Evolutionary conservation across 306 rosid genomes (phyloP).

Genomic region (Morella rubra): DNA sequence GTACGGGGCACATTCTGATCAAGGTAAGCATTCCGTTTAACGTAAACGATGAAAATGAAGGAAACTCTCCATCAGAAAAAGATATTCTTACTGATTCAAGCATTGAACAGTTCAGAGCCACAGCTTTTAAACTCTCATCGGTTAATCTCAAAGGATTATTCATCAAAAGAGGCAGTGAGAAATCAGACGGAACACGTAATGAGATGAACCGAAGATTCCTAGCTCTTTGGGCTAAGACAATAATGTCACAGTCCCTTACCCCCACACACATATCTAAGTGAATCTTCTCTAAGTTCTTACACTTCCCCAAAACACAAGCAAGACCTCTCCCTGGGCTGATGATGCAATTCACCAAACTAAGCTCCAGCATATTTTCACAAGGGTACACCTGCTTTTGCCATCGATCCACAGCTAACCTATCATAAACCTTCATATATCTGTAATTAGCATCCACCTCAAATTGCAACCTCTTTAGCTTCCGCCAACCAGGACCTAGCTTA

Average conservation of each 20-base stretch:
- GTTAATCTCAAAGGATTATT: slow-evolving; percentile 67
- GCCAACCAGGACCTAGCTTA: slow-evolving; percentile 74
- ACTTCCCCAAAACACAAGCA: slow-evolving; percentile 77
- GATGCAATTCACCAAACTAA: slow-evolving; percentile 85
- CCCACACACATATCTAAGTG: slow-evolving; percentile 94
- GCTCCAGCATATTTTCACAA: slow-evolving; percentile 68
- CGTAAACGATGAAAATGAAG: slow-evolving; percentile 75
- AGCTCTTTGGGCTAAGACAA: slow-evolving; percentile 62
- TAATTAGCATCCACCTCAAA: slow-evolving; percentile 87
- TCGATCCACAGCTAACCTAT: slow-evolving; percentile 71
- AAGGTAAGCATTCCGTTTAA: slow-evolving; percentile 64
- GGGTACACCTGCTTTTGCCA: slow-evolving; percentile 83
- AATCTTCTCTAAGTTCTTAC: slow-evolving; percentile 74
- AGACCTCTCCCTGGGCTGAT: slow-evolving; percentile 93
- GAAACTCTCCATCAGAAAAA: slow-evolving; percentile 85
- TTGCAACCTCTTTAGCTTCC: slow-evolving; percentile 63
- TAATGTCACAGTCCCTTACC: slow-evolving; percentile 72
- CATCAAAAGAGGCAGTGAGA: slow-evolving; percentile 64
- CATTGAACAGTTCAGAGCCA: slow-evolving; percentile 69
- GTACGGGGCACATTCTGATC: slow-evolving; percentile 61
- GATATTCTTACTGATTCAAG: slow-evolving; percentile 77
- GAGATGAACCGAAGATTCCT: slow-evolving; percentile 62
- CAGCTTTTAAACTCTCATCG: slow-evolving; percentile 71
- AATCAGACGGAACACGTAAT: slow-evolving; percentile 79
- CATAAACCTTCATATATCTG: slow-evolving; percentile 86